Evolutionary conservation across 306 rosid species (phyloP), one percentile per base, ranked within the genome.

Genomic region (Mimosa bimucronata): DNA sequence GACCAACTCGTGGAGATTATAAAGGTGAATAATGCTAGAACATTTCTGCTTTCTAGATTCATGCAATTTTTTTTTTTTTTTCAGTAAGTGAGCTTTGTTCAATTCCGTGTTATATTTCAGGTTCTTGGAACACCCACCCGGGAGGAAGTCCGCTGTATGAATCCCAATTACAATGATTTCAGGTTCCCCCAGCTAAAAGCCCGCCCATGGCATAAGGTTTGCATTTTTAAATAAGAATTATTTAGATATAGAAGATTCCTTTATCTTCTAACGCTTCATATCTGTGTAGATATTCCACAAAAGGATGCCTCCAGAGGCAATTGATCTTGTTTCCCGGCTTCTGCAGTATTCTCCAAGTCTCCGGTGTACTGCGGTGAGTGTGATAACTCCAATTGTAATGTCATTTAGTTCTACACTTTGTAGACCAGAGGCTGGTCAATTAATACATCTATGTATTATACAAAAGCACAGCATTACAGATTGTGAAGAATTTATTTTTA

Each of bases 91-190:
- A 77, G 18, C 74, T 38, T 66, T 74, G 64, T 64, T 52, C 41
- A 44, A 68, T 73, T 69, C 29, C 73, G 16, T 61, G 65, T 66
- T 82, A 14, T 87, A 89, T 61, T 80, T n/a, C 88, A 94, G 98
- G 97, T 95, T 80, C 97, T 95, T 77, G 98, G 98, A 46, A 95
- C 98, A 1, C 98, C 98, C 73, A 95, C 98, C 14, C 90, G 98
- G 19, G 98, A 95, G 87, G 98, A 95, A 91, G 91, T 95, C 25
- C 98, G 98, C 13, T 95, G 98, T 71, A 95, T 95, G 98, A 95
- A 95, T 84, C 98, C 98, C 64, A 92, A 86, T 82, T 92, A 95
- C 83, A 94, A 97, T 3, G 97, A 92, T 84, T 94, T 92, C 53
- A 88, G 93, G 86, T 88, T 95, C 86, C 98, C 97, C 3, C 98